phyloP scores from a whole-genome alignment of 306 rosid genomes.

The Gastrolobium villosum region DNA sequence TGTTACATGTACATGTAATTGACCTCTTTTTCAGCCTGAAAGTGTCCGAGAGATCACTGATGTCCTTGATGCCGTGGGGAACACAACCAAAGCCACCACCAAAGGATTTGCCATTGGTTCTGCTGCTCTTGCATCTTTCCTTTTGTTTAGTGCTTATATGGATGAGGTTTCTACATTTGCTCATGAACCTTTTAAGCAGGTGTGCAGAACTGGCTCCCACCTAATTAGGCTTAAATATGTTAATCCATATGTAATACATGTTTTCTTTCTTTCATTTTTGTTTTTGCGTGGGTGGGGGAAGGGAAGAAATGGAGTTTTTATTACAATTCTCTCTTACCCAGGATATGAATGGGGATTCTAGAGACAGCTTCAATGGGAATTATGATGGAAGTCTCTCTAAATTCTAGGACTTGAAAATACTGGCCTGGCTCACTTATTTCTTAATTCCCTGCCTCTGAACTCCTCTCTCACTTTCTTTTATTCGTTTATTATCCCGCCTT shows the following conservation, averaged over 20 bases:
- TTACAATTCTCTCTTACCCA: no score
- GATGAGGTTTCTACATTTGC: slow-evolving; percentile 92
- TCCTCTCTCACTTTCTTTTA: no score
- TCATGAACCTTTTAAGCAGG: slow-evolving; percentile 88
- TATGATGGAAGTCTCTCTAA: no score
- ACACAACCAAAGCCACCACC: slow-evolving; percentile 98
- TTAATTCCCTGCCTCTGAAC: no score
- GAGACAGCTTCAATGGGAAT: no score
- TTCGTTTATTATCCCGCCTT: no score
- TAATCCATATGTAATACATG: neutral
- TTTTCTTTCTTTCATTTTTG: neutral
- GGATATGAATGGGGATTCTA: no score
- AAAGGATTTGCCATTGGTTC: slow-evolving; percentile 99
- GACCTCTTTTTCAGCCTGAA: slow-evolving; percentile 76
- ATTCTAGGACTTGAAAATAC: no score
- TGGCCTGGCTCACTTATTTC: no score
- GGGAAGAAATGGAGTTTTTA: no score
- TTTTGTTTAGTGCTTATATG: slow-evolving; percentile 99
- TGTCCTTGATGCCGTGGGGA: slow-evolving; percentile 96
- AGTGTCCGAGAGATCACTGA: slow-evolving; percentile 99
- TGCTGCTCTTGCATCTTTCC: slow-evolving; percentile 98
- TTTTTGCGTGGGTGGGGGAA: no score
- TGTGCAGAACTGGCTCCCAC: slow-evolving; percentile 41
- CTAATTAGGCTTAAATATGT: slow-evolving; percentile 17
- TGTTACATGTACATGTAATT: slow-evolving; percentile 20